Base-by-base conservation (phyloP, 2,329 filamentous ascomycete species). In the Emericellopsis atlantica region DNA sequence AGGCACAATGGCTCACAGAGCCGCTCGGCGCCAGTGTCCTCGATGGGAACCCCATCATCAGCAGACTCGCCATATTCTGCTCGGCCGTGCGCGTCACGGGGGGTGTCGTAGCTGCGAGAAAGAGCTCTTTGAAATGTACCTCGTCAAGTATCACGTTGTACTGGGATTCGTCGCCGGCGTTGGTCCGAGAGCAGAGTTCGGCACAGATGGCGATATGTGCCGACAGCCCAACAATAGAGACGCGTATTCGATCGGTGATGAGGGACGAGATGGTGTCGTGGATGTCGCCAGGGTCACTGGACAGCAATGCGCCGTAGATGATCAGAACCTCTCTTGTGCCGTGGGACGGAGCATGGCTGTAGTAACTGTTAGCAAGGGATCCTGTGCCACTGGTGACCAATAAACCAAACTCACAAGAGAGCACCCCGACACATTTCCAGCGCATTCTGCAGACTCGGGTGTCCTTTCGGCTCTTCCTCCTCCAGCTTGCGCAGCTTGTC, bases 41-140 rank as follows among this genome's bases (percentile, higher is more conserved):
- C 6, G 86, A 93, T 0, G 92, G 92, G 54, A 98, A 98, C 5
- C 92, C 92, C 90, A 98, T 98, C 84, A 94, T 93, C 22, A 98
- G 74, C 33, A 98, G 67, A 41, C 74, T 79, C 1, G 76, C 71
- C 8, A 70, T 70, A 45, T 67, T 70, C 51, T 74, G 70, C 47
- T 74, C 72, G 33, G 64, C 61, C 3, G 79, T 76, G 41, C 84
- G 77, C 11, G 88, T 85, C 15, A 88, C 81, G 0, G 90, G 92
- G 1, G 92, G 92, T 3, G 87, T 95, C 1, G 92, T 96, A 37
- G 84, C 78, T 15, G 79, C 80, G 57, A 96, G 81, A 45, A 96
- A 72, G n/a, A 96, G 72, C 52, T 96, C 88, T 24, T 81, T 76
- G 54, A 92, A 92, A 63, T 95, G 84, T 26, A 61, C 54, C 48